Evolutionary conservation across 2,329 filamentous ascomycete genomes (phyloP).

Genomic region (Talaromyces albobiverticillius): DNA sequence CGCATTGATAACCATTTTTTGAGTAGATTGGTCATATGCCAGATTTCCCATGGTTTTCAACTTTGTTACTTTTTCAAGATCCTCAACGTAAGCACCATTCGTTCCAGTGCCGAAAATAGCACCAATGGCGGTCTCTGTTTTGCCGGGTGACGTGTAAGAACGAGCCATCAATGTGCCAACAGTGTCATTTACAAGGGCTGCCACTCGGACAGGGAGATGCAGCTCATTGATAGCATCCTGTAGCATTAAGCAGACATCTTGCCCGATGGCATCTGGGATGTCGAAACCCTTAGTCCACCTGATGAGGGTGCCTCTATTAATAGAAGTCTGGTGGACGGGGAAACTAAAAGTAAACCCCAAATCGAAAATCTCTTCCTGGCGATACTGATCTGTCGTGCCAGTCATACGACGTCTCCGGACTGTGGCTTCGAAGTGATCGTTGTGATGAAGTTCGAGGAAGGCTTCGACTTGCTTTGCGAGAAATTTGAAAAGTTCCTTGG

Average conservation of each 20-base stretch:
- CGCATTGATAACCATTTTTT: conserved; percentile 96
- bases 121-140: conserved; percentile 82
- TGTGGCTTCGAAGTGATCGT: conserved; percentile 76
- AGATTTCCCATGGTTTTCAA: conserved; percentile 53
- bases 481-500: conserved; percentile 86
- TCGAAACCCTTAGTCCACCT: conserved; percentile 99
- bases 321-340: conserved; percentile 87
- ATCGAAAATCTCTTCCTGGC: conserved; percentile 78
- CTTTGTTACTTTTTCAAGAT: conserved; percentile 81
- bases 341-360: conserved; percentile 99
- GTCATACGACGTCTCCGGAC: conserved; percentile 61
- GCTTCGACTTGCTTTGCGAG: conserved; percentile 86
- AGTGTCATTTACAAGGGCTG: conserved; percentile 94
- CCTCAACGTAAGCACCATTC: conserved; percentile 96
- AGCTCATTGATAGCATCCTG: conserved; percentile 87
- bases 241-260: conserved; percentile 88
- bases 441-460: conserved; percentile 84
- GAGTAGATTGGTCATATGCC: conserved; percentile 71
- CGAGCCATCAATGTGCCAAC: conserved; percentile 97
- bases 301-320: conserved; percentile 92
- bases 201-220: conserved; percentile 85
- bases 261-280: conserved; percentile 87
- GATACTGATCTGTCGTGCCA: conserved; percentile 58
- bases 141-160: conserved; percentile 87
- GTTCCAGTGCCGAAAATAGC: conserved; percentile 97